Base-by-base conservation (phyloP, 108 stramenopile species). In the Nitzschia inconspicua region DNA sequence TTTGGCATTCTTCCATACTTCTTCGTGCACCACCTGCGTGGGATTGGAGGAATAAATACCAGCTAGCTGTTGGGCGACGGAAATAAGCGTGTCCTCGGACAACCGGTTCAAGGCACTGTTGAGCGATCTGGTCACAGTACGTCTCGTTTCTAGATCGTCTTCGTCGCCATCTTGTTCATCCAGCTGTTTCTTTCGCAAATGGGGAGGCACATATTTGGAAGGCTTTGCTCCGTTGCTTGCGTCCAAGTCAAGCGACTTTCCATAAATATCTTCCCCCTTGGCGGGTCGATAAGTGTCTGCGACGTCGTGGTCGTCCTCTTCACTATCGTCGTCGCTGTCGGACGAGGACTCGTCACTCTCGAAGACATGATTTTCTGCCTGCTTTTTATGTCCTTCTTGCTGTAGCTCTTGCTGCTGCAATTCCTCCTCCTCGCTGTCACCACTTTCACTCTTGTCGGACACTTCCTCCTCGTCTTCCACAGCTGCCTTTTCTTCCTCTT, bases 211-310 rank as follows among this genome's bases (percentile, higher is more conserved):
- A 34, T 93, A 93, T 60, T 86, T 89, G 14, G 73, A 57, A 31
- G 77, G 68, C 29, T 70, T 70, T 14, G 26, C 35, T 24, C 59
- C 35, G 14, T 28, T 60, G n/a, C 30, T 25, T 9, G 36, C 2
- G 13, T 39, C 20, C 14, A 25, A 34, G 10, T 85, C 90, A 23
- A 88, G 60, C 27, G 51, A 61, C 27, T 95, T 79, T 36, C 97
- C 97, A 55, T 98, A 98, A 39, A 98, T 96, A 64, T 98, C 95
- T 78, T 98, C 91, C 8, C 97, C 97, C 9, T 50, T 27, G 25
- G 68, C 49, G 13, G 97, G 97, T 47, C 60, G 65, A 48, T 98
- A 98, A 3, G 87, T 90, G 59, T 83, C 64, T n/a, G 69, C 55
- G 36, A 59, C 68, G 47, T 86, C 80, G 42, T 90, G 88, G 54